Base-by-base conservation (phyloP, 139 green algal species). In the Volvox reticuliferus region DNA sequence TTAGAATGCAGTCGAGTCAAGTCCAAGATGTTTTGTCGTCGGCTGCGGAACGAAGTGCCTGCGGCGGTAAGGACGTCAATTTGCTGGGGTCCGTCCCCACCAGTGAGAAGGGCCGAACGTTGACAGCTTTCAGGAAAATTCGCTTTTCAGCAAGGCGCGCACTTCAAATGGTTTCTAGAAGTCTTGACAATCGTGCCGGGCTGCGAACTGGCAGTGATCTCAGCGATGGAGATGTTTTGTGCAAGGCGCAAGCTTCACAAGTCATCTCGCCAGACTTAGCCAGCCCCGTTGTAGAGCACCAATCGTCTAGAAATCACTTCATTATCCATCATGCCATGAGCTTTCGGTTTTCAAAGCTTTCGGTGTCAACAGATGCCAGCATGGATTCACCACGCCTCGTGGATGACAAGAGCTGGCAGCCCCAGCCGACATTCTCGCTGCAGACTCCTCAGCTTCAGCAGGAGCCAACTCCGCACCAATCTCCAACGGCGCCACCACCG, bases 41-140 rank as follows among this genome's bases (percentile, higher is more conserved):
- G 44, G 44, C 44, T 55, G 44, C 44, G 44, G 44, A 55, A 36
- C 63, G 65, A 65, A 22, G 79, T 50, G 76, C n/a, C 22, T 75
- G 67, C 24, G 67, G 12, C 6, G 67, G 67, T 2, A 75, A 14
- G 67, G 67, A 75, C 67, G 67, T 14, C 14, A 28, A 75, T 75
- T 26, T 28, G 67, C 67, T 12, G 24, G 12, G 67, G 6, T 12
- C 22, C 67, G 9, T 75, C 3, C 24, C 12, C 22, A 75, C 22
- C 6, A 12, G 9, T 28, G 67, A 75, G 67, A 33, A 79, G 21
- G 32, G 32, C 71, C 21, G 71, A n/a, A 79, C n/a, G 18, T 35
- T 81, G 33, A 81, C 75, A 21, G 75, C 75, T 1, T 61, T 81
- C 33, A 81, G 61, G 75, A 81, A 81, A 81, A 81, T 81, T 55